A percentile compares a stretch with the other conserved stretches of the same genome.
Conservation (phyloP, 176 grass and related monocot species). For the Aegilops longissima region DNA sequence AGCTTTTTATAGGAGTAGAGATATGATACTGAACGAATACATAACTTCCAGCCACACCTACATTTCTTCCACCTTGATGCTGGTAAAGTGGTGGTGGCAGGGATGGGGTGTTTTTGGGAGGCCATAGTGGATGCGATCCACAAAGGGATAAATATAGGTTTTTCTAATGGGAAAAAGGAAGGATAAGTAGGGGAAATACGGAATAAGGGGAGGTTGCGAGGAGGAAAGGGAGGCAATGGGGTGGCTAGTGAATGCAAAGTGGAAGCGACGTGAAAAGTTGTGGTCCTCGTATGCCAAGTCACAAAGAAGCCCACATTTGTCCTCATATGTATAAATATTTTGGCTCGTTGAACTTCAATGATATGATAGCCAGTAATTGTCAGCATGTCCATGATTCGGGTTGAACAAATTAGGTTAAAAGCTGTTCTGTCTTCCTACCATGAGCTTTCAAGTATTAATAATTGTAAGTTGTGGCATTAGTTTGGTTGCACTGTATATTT, state of each 20-base stretch:
- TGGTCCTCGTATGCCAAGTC: background rate
- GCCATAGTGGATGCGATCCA: background rate
- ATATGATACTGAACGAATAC: background rate
- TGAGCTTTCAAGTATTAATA: constrained; percentile 1
- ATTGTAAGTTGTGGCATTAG: background rate
- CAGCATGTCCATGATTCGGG: background rate
- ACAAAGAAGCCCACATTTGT: background rate
- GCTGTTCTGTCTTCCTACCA: background rate
- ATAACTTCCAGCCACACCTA: background rate
- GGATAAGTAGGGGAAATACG: constrained; percentile 2
- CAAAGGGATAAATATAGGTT: background rate
- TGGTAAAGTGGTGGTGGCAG: background rate
- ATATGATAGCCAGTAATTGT: constrained; percentile 13
- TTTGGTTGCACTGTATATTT: background rate
- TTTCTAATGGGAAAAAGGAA: background rate
- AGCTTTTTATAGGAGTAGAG: no score
- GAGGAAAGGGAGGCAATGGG: background rate
- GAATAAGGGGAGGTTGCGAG: background rate
- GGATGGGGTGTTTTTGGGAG: background rate
- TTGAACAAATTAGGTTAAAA: constrained; percentile 3
- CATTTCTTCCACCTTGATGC: background rate
- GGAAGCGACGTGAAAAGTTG: background rate
- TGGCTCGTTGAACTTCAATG: background rate
- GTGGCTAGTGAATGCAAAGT: background rate
- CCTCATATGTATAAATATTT: constrained; percentile 4